Percentiles rank a stretch among this genome's conserved stretches.
phyloP scores from a whole-genome alignment of 495 filamentous ascomycete species.

The Aspergillus saccharolyticus region DNA sequence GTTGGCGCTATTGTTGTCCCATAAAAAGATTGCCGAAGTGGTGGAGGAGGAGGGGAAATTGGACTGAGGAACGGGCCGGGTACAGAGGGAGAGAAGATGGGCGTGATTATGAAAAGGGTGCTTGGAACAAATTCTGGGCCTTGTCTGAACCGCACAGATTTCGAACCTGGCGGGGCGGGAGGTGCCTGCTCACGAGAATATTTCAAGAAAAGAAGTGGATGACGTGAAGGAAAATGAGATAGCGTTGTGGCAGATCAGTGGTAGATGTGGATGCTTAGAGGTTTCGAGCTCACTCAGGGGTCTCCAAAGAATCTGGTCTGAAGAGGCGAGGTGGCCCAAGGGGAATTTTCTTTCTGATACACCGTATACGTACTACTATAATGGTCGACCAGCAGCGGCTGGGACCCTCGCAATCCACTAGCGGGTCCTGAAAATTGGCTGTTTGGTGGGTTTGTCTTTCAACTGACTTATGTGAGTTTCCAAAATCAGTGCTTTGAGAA shows the following conservation, averaged over 20 bases:
- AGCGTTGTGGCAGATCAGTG: not conserved
- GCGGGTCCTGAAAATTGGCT: constrained; percentile 11
- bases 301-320: constrained; percentile 10
- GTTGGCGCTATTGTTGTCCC: constrained; percentile 14
- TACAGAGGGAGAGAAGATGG: not conserved
- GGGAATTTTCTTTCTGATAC: constrained; percentile 12
- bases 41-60: constrained; percentile 3
- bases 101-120: not conserved
- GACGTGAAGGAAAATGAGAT: constrained; percentile 6
- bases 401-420: constrained; percentile 13
- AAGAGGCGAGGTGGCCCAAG: constrained; percentile 18
- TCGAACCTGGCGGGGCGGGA: constrained; percentile 15
- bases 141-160: constrained; percentile 13
- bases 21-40: constrained; percentile 12
- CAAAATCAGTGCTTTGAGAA: not conserved
- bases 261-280: constrained; percentile 2
- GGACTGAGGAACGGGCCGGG: not conserved
- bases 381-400: constrained; percentile 6
- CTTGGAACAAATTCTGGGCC: constrained; percentile 15
- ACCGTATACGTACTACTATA: constrained; percentile 10
- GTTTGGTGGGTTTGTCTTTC: not conserved
- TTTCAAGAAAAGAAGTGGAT: constrained; percentile 10
- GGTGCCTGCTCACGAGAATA: constrained; percentile 2
- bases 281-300: constrained; percentile 14
- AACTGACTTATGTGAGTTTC: not conserved